A percentile compares a stretch with the other conserved stretches of the same genome.
Conservation (phyloP, 257 asterid species). For the Solanum sitiens region DNA sequence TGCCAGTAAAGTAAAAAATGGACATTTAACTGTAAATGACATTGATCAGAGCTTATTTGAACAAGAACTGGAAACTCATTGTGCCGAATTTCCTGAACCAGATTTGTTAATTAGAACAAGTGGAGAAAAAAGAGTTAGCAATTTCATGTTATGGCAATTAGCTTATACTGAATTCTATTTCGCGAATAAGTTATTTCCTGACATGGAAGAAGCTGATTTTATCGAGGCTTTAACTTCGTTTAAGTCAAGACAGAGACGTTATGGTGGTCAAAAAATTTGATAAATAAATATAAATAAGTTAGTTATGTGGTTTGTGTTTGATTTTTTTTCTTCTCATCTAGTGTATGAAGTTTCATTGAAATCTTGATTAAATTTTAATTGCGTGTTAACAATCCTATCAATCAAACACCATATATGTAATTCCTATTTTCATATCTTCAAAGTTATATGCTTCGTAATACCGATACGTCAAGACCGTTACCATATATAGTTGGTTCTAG, state of each 20-base stretch:
- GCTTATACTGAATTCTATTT: conserved; percentile 20
- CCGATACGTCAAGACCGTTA: too few species aligned
- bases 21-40: not conserved
- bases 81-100: conserved; percentile 1
- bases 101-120: conserved; percentile 23
- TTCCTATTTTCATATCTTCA: too few species aligned
- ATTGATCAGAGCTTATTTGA: not conserved
- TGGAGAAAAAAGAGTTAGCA: conserved; percentile 24
- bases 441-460: too few species aligned
- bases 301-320: too few species aligned
- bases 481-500: too few species aligned
- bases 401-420: too few species aligned
- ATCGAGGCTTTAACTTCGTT: not conserved
- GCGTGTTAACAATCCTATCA: too few species aligned
- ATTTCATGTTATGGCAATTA: conserved; percentile 30
- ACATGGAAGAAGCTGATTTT: conserved; percentile 9
- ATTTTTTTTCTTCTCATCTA: too few species aligned
- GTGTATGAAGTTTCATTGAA: too few species aligned
- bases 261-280: not conserved
- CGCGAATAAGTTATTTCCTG: conserved; percentile 4
- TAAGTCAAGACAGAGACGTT: conserved; percentile 11
- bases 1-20: conserved; percentile 8
- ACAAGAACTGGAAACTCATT: not conserved
- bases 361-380: too few species aligned
- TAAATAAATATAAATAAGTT: not conserved